phyloP scores from a whole-genome alignment of 371 early-diverging fungal genomes.

The Capillidium rhysosporum region DNA sequence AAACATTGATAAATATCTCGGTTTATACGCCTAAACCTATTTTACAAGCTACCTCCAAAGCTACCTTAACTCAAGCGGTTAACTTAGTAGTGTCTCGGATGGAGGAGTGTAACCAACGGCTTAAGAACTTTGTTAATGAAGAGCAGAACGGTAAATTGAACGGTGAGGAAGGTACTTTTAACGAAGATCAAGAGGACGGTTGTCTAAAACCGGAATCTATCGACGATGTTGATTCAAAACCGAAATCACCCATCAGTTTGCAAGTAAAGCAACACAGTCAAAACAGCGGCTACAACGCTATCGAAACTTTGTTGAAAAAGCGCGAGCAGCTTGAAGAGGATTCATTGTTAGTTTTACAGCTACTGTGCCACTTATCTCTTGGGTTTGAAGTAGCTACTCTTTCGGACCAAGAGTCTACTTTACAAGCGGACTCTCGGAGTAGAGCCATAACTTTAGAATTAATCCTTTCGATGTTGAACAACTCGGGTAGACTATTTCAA shows the following conservation, averaged over 20 bases:
- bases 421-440: conserved; percentile 13
- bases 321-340: conserved; percentile 1
- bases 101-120: conserved; percentile 3
- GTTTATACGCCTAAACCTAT: conserved; percentile 42
- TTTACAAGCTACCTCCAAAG: conserved; percentile 71
- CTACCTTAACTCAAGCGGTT: conserved; percentile 76
- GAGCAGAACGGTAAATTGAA: not conserved
- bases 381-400: conserved; percentile 12
- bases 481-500: conserved; percentile 21
- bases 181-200: not conserved
- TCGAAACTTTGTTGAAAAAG: not conserved
- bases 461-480: conserved; percentile 22
- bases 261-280: not conserved
- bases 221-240: not conserved
- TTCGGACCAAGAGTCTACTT: conserved; percentile 7
- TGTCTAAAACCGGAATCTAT: not conserved
- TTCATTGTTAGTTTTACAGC: conserved; percentile 11
- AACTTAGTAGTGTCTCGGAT: conserved; percentile 33
- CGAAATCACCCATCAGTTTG: not conserved
- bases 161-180: not conserved
- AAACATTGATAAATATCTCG: conserved; percentile 50
- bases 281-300: not conserved
- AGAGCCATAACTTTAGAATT: conserved; percentile 15
- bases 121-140: not conserved
- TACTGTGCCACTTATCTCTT: conserved; percentile 25